Base-by-base conservation (phyloP, 139 green algal species). In the Picochlorum sp. region DNA sequence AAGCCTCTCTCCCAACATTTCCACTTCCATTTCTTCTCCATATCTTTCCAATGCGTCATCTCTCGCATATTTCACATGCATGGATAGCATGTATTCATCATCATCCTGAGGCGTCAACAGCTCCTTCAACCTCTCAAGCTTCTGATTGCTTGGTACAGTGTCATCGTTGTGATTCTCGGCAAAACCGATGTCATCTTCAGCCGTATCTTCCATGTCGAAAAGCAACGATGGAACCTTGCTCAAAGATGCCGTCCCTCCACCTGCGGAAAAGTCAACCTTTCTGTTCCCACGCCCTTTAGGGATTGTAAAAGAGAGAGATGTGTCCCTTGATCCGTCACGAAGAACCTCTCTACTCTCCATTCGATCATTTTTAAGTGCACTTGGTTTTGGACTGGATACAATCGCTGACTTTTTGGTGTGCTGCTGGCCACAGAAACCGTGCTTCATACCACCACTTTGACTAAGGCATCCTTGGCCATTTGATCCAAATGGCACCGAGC, bases 201-300 rank as follows among this genome's bases (percentile, higher is more conserved):
- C 54, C 13, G 56, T 14, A 46, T 67, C 74, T 37, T 84, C 78
- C n/a, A 84, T 26, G 5, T 84, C 78, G 20, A 84, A 84, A 7
- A 84, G 50, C 11, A 84, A 58, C 56, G 62, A 75, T 24, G 78
- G 75, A 7, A 84, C 75, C 26, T 80, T 77, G 24, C 65, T 66
- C 49, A 83, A 81, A 32, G 41, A 18, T 6, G 49, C 24, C 26
- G 20, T 54, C 7, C 9, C 47, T 54, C 47, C 47, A 54, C 47
- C 2, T 2, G 15, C 6, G 5, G 18, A 54, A 21, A 54, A 54
- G 11, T 21, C 47, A 54, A 20, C 18, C 18, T 20, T 54, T 6
- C n/a, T 26, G 18, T 24, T 21, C 16, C 47, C 47, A 21, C 47
- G 18, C 15, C 47, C 16, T 20, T 26, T 21, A 6, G 16, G n/a